phyloP scores from a whole-genome alignment of 345 rosid species.

The Melastoma malabathricum region DNA sequence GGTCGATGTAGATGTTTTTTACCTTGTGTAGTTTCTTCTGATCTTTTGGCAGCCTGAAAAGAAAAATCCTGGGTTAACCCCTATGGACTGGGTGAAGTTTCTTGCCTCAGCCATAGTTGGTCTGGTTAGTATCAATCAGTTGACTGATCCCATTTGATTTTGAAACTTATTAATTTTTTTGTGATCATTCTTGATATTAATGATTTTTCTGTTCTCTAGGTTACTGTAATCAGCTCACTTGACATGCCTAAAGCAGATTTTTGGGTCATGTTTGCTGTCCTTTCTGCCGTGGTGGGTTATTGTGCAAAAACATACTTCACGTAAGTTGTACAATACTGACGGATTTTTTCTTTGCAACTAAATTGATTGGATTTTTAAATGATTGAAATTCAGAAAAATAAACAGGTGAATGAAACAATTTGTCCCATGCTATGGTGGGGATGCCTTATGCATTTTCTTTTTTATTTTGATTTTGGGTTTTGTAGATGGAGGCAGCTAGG shows the following conservation, averaged over 20 bases:
- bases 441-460: no score
- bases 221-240: slow-evolving; percentile 63
- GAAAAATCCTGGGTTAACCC: slow-evolving; percentile 93
- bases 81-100: slow-evolving; percentile 98
- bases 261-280: slow-evolving; percentile 74
- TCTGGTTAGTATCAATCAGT: slow-evolving; percentile 46
- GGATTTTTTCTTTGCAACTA: no score
- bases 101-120: slow-evolving; percentile 83
- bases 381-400: no score
- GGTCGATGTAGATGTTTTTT: slow-evolving; percentile 5
- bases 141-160: background rate
- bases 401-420: no score
- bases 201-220: slow-evolving; percentile 23
- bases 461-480: no score
- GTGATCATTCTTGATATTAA: background rate
- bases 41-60: slow-evolving; percentile 72
- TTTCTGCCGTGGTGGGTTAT: slow-evolving; percentile 87
- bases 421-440: no score
- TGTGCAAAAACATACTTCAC: slow-evolving; percentile 97
- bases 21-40: slow-evolving; percentile 9
- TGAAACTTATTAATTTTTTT: background rate
- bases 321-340: slow-evolving; percentile 30
- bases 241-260: slow-evolving; percentile 73
- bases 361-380: no score
- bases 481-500: no score